phyloP scores from a whole-genome alignment of 805 yeast species.

The Starmerella geochares region DNA sequence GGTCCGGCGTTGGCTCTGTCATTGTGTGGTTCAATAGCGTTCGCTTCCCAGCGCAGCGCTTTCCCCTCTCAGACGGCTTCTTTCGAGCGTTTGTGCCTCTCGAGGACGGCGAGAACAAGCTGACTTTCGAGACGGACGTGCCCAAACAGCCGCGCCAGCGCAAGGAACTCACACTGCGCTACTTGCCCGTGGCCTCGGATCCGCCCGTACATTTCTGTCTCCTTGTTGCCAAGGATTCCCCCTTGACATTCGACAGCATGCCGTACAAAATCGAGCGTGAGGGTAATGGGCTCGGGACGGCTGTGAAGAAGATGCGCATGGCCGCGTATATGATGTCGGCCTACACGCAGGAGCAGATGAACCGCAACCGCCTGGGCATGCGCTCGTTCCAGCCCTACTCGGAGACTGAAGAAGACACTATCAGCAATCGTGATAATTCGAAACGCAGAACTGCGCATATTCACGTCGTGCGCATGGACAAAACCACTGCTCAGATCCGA shows the following conservation, averaged over 20 bases:
- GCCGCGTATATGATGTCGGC: constrained; percentile 88
- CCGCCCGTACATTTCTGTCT: constrained; percentile 77
- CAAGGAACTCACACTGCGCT: constrained; percentile 35
- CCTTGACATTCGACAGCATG: constrained; percentile 62
- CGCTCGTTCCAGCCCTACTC: constrained; percentile 69
- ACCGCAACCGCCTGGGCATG: constrained; percentile 63
- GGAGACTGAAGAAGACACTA: constrained; percentile 46
- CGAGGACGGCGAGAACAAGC: constrained; percentile 54
- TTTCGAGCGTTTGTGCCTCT: constrained; percentile 71
- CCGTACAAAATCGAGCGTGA: constrained; percentile 35
- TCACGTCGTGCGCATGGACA: constrained; percentile 62
- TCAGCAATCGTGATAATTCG: constrained; percentile 38
- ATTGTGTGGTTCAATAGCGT: constrained; percentile 37
- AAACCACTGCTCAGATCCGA: constrained; percentile 59
- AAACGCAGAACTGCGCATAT: constrained; percentile 56
- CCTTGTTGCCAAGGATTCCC: constrained; percentile 66
- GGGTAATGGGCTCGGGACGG: constrained; percentile 55
- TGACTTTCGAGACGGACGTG: constrained; percentile 38
- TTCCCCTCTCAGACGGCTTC: constrained; percentile 55
- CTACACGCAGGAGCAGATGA: constrained; percentile 82
- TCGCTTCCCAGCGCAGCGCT: constrained; percentile 56
- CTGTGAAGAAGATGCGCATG: constrained; percentile 61
- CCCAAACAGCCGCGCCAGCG: constrained; percentile 12
- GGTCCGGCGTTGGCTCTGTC: constrained; percentile 33
- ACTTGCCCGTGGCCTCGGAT: constrained; percentile 48